Base-by-base conservation (phyloP, 1,284 basidiomycete genomes). In the Hypsizygus ulmarius region DNA sequence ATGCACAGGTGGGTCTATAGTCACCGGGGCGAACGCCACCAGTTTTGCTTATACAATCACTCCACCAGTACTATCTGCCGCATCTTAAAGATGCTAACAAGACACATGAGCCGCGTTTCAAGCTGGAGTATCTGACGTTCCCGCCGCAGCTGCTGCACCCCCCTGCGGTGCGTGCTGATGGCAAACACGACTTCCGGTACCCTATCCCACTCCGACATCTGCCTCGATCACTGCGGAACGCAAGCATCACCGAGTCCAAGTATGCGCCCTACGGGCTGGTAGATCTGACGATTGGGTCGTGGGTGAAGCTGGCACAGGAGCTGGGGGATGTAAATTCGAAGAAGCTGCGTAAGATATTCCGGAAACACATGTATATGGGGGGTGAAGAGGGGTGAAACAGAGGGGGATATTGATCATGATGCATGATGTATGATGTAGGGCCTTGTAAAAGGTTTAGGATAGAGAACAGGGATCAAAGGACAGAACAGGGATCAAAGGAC, bases 41-140 rank as follows among this genome's bases (percentile, higher is more conserved):
- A 2, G 34, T 16, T 34, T 25, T 7, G 36, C 35, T 53, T 14
- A 53, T 60, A 48, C 53, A 50, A 19, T 45, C 16, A 36, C 42
- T 21, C 42, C 18, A 46, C 41, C 69, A 91, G 81, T 93, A 87
- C 64, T 94, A 85, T 69, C 72, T 93, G 42, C 85, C 90, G 3
- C 71, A 81, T 49, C 67, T 93, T 16, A 79, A 78, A 34, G 63
- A 69, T 42, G 77, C 77, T 15, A 78, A 80, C 62, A 70, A 77
- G 57, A 71, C 63, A 35, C 64, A 74, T n/a, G 59, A 71, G 46
- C 88, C 89, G 3, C 68, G 73, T 57, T 92, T 80, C 72, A 75
- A 83, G 67, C 70, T 94, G 53, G 90, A 93, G 66, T 93, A 93
- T 64, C 61, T 86, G 64, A 93, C 90, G 39, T 86, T 81, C 63